These are phyloP conservation scores for Choiromyces venosus DNA, from an alignment of 495 filamentous ascomycete species.

Conservation along the genomic window DNA sequence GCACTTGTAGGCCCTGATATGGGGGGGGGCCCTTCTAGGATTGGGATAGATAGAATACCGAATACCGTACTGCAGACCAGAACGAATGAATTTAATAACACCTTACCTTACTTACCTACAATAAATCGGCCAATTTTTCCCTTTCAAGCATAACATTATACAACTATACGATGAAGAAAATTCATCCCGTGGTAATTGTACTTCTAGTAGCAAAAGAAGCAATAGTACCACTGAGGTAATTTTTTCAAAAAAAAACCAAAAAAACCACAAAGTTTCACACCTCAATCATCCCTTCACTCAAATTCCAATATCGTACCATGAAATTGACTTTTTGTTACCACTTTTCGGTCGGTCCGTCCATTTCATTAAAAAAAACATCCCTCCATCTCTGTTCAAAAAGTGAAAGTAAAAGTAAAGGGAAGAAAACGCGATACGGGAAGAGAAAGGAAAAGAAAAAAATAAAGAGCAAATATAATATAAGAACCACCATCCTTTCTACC, in stretches of 20 bases:
- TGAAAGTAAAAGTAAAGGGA: no score
- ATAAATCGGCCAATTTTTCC: no score
- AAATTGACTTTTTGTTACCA: not conserved
- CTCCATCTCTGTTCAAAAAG: not conserved
- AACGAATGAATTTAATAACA: not conserved
- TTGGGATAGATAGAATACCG: no score
- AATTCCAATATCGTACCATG: not conserved
- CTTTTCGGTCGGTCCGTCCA: not conserved
- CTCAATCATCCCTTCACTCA: not conserved
- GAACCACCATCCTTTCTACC: not conserved
- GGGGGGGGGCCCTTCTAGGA: not conserved
- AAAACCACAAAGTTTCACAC: no score
- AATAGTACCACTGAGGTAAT: no score
- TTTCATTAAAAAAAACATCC: not conserved
- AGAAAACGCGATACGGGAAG: not conserved
- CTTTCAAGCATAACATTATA: not conserved
- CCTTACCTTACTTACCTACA: no score
- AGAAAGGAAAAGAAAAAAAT: not conserved
- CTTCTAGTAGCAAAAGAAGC: not conserved
- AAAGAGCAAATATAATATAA: not conserved
- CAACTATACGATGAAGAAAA: no score
- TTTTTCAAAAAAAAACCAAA: not conserved
- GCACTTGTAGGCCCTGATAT: not conserved
- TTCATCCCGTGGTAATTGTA: not conserved
- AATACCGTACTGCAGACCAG: no score